Percentiles rank a stretch among this genome's conserved stretches.
phyloP scores from a whole-genome alignment of 2,329 filamentous ascomycete genomes.

The Trichoderma guizhouense region DNA sequence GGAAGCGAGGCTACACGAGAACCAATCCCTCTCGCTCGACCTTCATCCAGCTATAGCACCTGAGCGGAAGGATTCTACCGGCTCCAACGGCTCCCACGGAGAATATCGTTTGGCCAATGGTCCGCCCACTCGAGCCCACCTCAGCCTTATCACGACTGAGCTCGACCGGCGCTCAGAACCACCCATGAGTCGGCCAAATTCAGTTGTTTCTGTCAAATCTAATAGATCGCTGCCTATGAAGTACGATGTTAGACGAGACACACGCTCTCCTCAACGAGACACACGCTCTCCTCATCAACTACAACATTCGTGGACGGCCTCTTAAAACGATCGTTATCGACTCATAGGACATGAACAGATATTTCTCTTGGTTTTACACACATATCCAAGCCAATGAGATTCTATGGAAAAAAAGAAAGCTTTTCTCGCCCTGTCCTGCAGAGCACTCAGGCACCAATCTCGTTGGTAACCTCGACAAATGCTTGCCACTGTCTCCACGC shows the following conservation, averaged over 20 bases:
- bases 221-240: not conserved
- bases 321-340: not conserved
- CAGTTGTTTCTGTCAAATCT: not conserved
- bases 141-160: not conserved
- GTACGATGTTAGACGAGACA: not conserved
- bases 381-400: not conserved
- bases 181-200: slow-evolving; percentile 1
- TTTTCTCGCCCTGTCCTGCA: not conserved
- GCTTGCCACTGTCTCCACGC: slow-evolving; percentile 78
- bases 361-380: not conserved
- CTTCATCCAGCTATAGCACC: slow-evolving; percentile 26
- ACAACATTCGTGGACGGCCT: not conserved
- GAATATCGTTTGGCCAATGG: not conserved
- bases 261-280: not conserved
- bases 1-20: slow-evolving; percentile 35
- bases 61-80: not conserved
- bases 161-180: not conserved
- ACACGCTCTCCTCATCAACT: not conserved
- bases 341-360: not conserved
- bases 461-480: slow-evolving; percentile 81
- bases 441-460: slow-evolving; percentile 29
- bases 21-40: slow-evolving; percentile 28
- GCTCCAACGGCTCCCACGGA: not conserved
- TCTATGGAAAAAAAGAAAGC: not conserved
- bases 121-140: not conserved